A percentile compares a stretch with the other conserved stretches of the same genome.
These are phyloP conservation scores for Pyricularia sp. DNA, from an alignment of 2,329 filamentous ascomycete species.

Conservation along the genomic window DNA sequence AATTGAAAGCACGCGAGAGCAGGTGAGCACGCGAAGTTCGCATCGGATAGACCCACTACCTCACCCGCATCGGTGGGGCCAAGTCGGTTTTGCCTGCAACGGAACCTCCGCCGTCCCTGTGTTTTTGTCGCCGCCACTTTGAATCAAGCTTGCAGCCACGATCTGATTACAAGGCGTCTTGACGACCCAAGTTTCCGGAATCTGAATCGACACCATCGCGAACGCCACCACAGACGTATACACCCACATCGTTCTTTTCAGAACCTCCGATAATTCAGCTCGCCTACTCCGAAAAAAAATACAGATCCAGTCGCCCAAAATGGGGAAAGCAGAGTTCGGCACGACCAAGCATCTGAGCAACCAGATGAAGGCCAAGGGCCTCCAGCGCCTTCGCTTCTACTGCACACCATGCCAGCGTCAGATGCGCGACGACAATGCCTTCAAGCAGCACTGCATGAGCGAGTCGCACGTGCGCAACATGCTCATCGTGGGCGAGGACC, in stretches of 20 bases:
- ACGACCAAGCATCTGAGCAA: slow-evolving; percentile 85
- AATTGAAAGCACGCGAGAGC: background rate
- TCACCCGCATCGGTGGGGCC: background rate
- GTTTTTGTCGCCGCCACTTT: background rate
- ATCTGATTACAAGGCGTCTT: background rate
- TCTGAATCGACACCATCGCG: background rate
- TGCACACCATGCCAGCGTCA: slow-evolving; percentile 71
- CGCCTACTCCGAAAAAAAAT: background rate
- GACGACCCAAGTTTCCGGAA: background rate
- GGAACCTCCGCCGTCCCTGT: background rate
- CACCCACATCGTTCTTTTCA: background rate
- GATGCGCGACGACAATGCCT: slow-evolving; percentile 71
- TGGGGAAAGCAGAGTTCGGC: slow-evolving; percentile 87
- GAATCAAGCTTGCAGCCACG: background rate
- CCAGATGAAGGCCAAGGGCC: slow-evolving; percentile 71
- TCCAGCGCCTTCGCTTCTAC: slow-evolving; percentile 80
- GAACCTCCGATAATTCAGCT: background rate
- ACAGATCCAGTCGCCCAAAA: slow-evolving; percentile 29
- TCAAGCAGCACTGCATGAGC: slow-evolving; percentile 75
- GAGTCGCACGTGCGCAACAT: slow-evolving; percentile 87
- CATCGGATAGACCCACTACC: background rate
- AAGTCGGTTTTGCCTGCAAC: background rate
- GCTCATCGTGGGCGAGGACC: slow-evolving; percentile 74
- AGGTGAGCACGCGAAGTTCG: background rate
- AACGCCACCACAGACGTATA: background rate